These are phyloP conservation scores for Rhodotorula sp. DNA, from an alignment of 1,284 basidiomycete species.

Conservation along the genomic window DNA sequence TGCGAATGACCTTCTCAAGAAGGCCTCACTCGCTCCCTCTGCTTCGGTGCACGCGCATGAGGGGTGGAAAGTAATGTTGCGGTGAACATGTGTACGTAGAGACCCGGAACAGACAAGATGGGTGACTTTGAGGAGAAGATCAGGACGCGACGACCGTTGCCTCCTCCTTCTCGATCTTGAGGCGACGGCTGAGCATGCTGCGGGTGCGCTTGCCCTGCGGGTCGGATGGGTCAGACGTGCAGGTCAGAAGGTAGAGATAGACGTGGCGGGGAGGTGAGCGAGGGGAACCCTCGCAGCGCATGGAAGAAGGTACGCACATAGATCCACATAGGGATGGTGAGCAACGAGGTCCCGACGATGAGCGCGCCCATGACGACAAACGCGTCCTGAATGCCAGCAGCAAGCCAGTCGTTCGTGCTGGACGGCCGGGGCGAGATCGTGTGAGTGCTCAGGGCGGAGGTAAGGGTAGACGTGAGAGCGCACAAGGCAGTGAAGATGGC, in stretches of 20 bases:
- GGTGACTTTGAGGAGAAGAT: no score
- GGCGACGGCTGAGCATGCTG: background rate
- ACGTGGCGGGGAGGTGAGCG: no score
- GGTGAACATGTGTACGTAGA: no score
- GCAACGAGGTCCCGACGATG: background rate
- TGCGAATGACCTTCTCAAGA: no score
- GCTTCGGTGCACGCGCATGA: no score
- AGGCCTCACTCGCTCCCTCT: no score
- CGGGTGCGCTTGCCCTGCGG: slow-evolving; percentile 6
- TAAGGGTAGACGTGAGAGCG: background rate
- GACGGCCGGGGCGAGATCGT: background rate
- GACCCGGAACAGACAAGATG: no score
- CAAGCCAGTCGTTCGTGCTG: slow-evolving; percentile 4
- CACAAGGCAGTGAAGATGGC: slow-evolving; percentile 3
- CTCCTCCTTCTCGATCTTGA: slow-evolving; percentile 4
- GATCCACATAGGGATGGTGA: slow-evolving; percentile 12
- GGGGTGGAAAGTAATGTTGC: no score
- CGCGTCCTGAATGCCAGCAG: background rate
- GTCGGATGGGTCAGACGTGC: no score
- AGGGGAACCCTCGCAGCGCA: no score
- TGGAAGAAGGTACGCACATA: slow-evolving; percentile 3
- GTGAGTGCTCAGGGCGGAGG: no score
- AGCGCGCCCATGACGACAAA: background rate
- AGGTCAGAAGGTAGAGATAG: no score
- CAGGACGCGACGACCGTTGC: background rate